Percentiles rank a stretch among this genome's conserved stretches.
Evolutionary conservation across 164 flowering plant species (phyloP).

Genomic region (Pachysandra terminalis): DNA sequence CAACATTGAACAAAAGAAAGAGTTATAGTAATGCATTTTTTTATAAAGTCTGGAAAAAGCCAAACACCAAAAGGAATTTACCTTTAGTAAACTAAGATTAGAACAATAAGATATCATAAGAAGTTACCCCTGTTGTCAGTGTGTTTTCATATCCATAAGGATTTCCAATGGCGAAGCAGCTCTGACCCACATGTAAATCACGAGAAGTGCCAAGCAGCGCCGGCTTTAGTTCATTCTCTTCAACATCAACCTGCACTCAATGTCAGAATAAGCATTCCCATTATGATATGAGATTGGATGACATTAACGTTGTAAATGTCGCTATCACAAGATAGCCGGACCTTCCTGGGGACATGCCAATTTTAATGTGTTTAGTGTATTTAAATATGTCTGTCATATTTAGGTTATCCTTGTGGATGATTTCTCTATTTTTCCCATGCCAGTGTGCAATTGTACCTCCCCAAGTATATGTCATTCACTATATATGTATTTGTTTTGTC

Average conservation of each 20-base stretch:
- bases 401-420: no score
- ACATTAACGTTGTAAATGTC: no score
- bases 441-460: no score
- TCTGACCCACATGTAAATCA: constrained; percentile 76
- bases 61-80: constrained; percentile 2
- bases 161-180: constrained; percentile 91
- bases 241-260: constrained; percentile 58
- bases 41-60: not conserved
- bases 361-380: no score
- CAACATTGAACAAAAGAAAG: not conserved
- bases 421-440: no score
- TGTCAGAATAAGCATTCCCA: not conserved
- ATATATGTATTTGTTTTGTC: no score
- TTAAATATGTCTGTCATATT: no score
- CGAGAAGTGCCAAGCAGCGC: constrained; percentile 61
- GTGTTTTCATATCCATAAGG: constrained; percentile 92
- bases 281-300: not conserved
- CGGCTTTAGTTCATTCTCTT: constrained; percentile 58
- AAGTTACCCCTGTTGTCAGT: constrained; percentile 81
- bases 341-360: no score
- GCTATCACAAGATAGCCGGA: no score
- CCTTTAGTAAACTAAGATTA: not conserved
- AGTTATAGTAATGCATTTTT: not conserved
- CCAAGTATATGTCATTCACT: no score
- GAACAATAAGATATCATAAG: constrained; percentile 3